phyloP scores from a whole-genome alignment of 768 basidiomycete genomes.

The Agaricus subrufescens region DNA sequence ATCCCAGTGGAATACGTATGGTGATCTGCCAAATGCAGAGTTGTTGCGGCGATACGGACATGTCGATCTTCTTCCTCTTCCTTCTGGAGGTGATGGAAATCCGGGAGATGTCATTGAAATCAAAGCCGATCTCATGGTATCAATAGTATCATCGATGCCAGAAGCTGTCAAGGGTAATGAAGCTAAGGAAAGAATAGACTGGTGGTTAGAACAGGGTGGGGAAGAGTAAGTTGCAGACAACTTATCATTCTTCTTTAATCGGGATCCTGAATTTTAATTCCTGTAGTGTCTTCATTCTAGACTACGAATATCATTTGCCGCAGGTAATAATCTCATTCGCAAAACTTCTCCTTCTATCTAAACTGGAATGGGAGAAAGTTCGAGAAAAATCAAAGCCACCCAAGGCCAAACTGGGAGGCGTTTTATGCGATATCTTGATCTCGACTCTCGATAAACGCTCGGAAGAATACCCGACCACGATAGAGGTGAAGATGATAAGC shows the following conservation, averaged over 20 bases:
- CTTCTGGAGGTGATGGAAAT: conserved; percentile 52
- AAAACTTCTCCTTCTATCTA: conserved; percentile 53
- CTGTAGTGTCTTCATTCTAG: conserved; percentile 51
- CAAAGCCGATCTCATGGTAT: conserved; percentile 63
- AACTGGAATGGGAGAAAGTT: conserved; percentile 56
- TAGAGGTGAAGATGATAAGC: conserved; percentile 43
- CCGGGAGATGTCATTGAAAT: conserved; percentile 80
- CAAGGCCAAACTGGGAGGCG: conserved; percentile 55
- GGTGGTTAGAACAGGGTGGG: conserved; percentile 88
- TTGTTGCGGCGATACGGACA: conserved; percentile 94
- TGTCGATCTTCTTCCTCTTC: conserved; percentile 68
- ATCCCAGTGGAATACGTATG: conserved; percentile 90
- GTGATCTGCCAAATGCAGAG: conserved; percentile 87
- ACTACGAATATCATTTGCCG: conserved; percentile 47
- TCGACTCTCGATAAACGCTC: conserved; percentile 48
- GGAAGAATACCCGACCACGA: conserved; percentile 49
- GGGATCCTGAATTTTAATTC: neutral
- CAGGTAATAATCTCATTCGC: conserved; percentile 58
- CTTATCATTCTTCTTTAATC: neutral
- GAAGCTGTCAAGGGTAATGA: conserved; percentile 17
- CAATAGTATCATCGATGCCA: conserved; percentile 24
- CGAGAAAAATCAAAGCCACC: conserved; percentile 67
- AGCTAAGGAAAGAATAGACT: conserved; percentile 70
- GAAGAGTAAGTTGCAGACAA: conserved; percentile 63
- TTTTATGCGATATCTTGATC: conserved; percentile 41